Evolutionary conservation across 176 grass and related monocot genomes (phyloP).

Genomic region (Themeda triandra): DNA sequence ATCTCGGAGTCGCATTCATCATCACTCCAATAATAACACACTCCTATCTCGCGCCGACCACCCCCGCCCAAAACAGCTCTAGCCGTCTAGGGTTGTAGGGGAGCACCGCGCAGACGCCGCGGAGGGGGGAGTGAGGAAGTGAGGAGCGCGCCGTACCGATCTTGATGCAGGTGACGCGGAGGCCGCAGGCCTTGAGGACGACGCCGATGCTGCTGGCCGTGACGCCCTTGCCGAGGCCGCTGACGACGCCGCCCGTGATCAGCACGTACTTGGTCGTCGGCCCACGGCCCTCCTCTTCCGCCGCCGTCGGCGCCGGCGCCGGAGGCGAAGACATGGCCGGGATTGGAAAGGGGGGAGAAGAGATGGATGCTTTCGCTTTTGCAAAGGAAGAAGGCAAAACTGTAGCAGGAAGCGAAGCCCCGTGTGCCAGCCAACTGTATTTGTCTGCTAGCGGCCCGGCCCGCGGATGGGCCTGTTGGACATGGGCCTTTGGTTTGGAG

Average conservation of each 20-base stretch:
- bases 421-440: neutral
- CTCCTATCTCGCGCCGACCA: neutral
- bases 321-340: neutral
- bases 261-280: slow-evolving; percentile 89
- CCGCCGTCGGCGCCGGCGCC: neutral
- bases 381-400: neutral
- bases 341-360: neutral
- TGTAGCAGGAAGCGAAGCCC: neutral
- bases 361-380: no score
- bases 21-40: neutral
- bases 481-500: neutral
- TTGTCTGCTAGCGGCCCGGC: neutral
- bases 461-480: neutral
- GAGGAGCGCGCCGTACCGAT: slow-evolving; percentile 42
- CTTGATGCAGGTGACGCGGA: slow-evolving; percentile 96
- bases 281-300: neutral
- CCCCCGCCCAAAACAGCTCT: neutral
- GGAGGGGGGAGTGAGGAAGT: neutral
- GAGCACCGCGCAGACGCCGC: neutral
- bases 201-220: slow-evolving; percentile 91
- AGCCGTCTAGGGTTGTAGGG: neutral
- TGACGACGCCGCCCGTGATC: slow-evolving; percentile 88
- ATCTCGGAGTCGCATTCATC: neutral
- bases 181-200: slow-evolving; percentile 84
- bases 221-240: slow-evolving; percentile 94